These are phyloP conservation scores for Tetrapisispora pingtungensis DNA, from an alignment of 805 yeast species.

Conservation along the genomic window DNA sequence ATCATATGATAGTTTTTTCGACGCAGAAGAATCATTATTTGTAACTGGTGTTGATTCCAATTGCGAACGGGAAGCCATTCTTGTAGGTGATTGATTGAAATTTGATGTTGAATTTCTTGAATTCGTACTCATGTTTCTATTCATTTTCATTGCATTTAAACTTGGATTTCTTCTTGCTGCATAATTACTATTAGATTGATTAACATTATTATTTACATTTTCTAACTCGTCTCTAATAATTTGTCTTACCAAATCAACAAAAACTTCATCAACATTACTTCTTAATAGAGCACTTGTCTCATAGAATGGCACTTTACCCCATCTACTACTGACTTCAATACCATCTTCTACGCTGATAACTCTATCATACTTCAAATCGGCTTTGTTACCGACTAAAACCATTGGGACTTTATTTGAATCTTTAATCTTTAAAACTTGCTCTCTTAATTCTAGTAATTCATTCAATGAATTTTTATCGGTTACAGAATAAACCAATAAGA, in stretches of 20 bases:
- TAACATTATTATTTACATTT: slow-evolving; percentile 7
- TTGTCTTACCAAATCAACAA: slow-evolving; percentile 79
- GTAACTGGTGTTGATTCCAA: not conserved
- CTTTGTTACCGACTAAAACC: slow-evolving; percentile 86
- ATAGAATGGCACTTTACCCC: slow-evolving; percentile 88
- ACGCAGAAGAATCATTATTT: not conserved
- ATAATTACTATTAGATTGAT: slow-evolving; percentile 1
- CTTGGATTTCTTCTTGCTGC: slow-evolving; percentile 10
- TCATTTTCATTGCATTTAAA: slow-evolving; percentile 1
- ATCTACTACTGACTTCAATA: slow-evolving; percentile 65
- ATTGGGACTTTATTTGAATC: slow-evolving; percentile 69
- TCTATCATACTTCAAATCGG: slow-evolving; percentile 70
- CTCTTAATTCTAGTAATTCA: slow-evolving; percentile 69
- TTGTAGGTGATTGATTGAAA: not conserved
- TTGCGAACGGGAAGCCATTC: slow-evolving; percentile 3
- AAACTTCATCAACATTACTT: slow-evolving; percentile 85
- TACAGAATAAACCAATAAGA: slow-evolving; percentile 75
- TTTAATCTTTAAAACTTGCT: slow-evolving; percentile 77
- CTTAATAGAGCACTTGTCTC: slow-evolving; percentile 89
- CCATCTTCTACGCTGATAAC: slow-evolving; percentile 76
- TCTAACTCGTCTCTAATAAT: slow-evolving; percentile 40
- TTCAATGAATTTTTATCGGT: slow-evolving; percentile 66
- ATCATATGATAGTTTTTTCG: not conserved
- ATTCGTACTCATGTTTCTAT: not conserved
- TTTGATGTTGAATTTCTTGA: not conserved